These are phyloP conservation scores for Incumbomyces delicatus DNA, from an alignment of 2,329 filamentous ascomycete genomes.

Conservation along the genomic window DNA sequence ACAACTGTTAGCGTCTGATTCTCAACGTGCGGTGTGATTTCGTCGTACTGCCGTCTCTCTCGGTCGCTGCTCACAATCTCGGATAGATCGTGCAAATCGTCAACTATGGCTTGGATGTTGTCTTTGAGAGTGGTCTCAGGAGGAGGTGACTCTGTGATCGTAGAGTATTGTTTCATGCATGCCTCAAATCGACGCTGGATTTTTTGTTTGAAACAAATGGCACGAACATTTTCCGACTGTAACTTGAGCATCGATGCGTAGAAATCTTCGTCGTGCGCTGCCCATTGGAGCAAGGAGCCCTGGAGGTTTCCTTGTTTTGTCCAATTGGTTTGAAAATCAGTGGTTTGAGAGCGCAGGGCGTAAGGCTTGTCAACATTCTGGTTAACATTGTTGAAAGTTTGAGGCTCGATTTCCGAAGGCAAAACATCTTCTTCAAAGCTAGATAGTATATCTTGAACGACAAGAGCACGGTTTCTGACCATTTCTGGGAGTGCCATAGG, in stretches of 20 bases:
- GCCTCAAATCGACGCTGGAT: constrained; percentile 27
- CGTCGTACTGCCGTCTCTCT: not conserved
- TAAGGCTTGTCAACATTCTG: constrained; percentile 13
- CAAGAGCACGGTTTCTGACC: constrained; percentile 9
- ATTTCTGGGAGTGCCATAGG: constrained; percentile 1
- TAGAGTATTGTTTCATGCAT: constrained; percentile 29
- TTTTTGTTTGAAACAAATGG: constrained; percentile 37
- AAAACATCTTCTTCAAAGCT: constrained; percentile 32
- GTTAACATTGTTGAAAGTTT: constrained; percentile 29
- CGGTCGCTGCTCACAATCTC: not conserved
- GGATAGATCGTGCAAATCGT: not conserved
- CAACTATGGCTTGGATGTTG: not conserved
- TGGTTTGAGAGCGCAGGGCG: constrained; percentile 20
- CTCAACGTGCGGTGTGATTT: not conserved
- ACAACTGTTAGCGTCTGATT: not conserved
- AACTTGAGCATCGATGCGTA: constrained; percentile 33
- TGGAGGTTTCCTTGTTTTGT: constrained; percentile 36
- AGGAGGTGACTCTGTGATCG: not conserved
- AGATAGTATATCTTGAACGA: constrained; percentile 34
- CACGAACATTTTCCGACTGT: constrained; percentile 33
- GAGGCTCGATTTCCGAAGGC: constrained; percentile 33
- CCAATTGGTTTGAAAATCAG: too few relatives aligned
- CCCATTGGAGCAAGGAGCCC: constrained; percentile 36
- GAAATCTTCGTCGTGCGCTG: constrained; percentile 34
- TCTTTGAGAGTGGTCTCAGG: not conserved